Evolutionary conservation across 768 basidiomycete species (phyloP).

Genomic region (Agaricus blazei): DNA sequence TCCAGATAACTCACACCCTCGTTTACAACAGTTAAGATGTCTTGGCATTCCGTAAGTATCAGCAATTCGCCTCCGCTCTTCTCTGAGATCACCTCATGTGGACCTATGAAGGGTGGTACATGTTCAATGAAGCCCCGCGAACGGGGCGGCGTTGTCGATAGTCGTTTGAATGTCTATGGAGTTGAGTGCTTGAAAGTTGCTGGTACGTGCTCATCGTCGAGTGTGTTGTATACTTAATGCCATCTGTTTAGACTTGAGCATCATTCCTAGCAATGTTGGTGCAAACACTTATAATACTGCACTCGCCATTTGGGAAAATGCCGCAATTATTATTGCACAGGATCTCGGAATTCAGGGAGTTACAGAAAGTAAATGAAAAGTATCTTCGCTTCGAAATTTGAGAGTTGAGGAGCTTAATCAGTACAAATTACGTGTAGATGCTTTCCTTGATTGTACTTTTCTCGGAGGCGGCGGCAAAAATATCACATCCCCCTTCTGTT

Average conservation of each 20-base stretch:
- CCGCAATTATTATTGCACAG: constrained; percentile 52
- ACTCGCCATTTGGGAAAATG: constrained; percentile 55
- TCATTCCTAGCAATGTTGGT: constrained; percentile 33
- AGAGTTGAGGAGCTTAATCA: no score
- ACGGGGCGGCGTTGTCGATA: constrained; percentile 56
- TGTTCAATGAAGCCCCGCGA: constrained; percentile 64
- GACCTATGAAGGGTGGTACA: constrained; percentile 44
- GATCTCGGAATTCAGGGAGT: constrained; percentile 31
- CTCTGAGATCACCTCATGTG: background rate
- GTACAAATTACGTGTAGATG: no score
- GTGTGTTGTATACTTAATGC: background rate
- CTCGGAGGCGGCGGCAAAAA: no score
- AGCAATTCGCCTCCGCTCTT: no score
- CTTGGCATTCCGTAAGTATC: constrained; percentile 40
- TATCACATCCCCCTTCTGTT: no score
- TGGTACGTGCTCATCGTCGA: constrained; percentile 22
- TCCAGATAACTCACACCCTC: constrained; percentile 20
- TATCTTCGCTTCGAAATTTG: no score
- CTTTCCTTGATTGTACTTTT: no score
- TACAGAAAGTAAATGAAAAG: no score
- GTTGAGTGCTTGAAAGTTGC: constrained; percentile 54
- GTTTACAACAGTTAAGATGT: no score
- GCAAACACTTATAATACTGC: constrained; percentile 40
- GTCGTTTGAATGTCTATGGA: constrained; percentile 57
- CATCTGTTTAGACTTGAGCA: constrained; percentile 27